Base-by-base conservation (phyloP, 177 flowering plant genomes). In the Vitis hybrid region DNA sequence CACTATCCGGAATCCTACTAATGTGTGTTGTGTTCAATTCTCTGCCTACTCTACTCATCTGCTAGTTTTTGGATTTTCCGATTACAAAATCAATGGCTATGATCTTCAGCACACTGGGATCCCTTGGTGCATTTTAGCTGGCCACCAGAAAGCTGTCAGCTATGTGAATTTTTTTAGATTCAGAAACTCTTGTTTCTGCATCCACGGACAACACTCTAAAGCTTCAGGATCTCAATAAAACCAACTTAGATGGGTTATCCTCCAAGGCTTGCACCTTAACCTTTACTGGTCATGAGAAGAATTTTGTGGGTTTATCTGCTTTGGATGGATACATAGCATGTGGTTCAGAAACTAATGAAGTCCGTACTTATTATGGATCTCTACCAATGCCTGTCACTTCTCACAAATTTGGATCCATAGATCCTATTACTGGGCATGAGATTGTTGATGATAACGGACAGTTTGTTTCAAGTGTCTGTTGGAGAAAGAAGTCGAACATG, bases 291-390 rank as follows among this genome's bases (percentile, higher is more conserved):
- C 84, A 82, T 78, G 75, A 70, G 64, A 80, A 82, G 85, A 82
- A 82, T 49, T 82, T 82, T 71, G 83, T 82, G 6, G 85, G 85
- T 48, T 74, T 82, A 58, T 82, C 85, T 50, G 76, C 66, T 49
- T 62, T 59, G 19, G 80, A 82, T 78, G 85, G 83, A n/a, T 82
- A 74, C 68, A 82, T 82, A 52, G 83, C 78, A 46, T 75, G 80
- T n/a, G 85, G 85, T 52, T 82, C 85, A 50, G 83, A 82, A 74
- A 78, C 80, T 6, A 82, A 82, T 58, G 83, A 83, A 84, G 82
- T 81, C 32, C 79, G 49, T 56, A n/a, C 74, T 68, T 81, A 81
- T 48, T 67, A 77, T 54, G 77, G 61, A 70, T 76, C 82, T 56
- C 70, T 83, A n/a, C 86, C 82, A 10, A 75, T 81, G 79, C 84